Base-by-base conservation (phyloP, 2,329 filamentous ascomycete genomes). In the Pseudogymnoascus sp. region DNA sequence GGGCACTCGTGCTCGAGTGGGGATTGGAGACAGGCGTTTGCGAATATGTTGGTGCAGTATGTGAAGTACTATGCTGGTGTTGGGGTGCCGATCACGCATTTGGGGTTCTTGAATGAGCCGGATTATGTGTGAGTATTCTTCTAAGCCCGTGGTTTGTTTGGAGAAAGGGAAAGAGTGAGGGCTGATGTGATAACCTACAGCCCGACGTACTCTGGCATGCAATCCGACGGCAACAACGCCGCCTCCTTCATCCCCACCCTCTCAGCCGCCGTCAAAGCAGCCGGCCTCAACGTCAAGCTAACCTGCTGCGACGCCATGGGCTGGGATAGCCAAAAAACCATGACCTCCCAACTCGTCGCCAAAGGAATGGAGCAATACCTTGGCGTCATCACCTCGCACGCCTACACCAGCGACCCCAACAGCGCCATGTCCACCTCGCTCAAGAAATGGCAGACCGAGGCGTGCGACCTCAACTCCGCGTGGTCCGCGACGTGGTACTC, bases 361-460 rank as follows among this genome's bases (percentile, higher is more conserved):
- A 73, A 73, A 3, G 75, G 75, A 10, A 74, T 72, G 6, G 74
- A 76, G 37, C 65, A 71, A 38, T 71, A 75, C 35, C 68, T 79
- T 16, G 73, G 74, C 61, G 70, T 75, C 4, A 74, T 79, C 16
- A 78, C 77, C 14, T 71, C 71, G 3, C 76, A 79, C 65, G 72
- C 74, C 19, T 79, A 79, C 65, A 73, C 72, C 19, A 78, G 68
- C 11, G 74, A 75, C 29, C 75, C 78, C 2, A 73, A 67, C 62
- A 74, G 73, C 3, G 68, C 76, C 0, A 74, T 82, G 65, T 73
- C 72, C 65, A 80, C 78, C 0, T 73, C 68, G 13, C 70, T 74
- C 60, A 74, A 75, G 16, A 77, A 79, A 53, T 84, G 82, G 82
- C 75, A 82, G 65, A 81, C 81, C 1, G 82, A 84, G 69, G 77